Conservation (phyloP, 2,329 filamentous ascomycete species). For the Emmonsia crescens region DNA sequence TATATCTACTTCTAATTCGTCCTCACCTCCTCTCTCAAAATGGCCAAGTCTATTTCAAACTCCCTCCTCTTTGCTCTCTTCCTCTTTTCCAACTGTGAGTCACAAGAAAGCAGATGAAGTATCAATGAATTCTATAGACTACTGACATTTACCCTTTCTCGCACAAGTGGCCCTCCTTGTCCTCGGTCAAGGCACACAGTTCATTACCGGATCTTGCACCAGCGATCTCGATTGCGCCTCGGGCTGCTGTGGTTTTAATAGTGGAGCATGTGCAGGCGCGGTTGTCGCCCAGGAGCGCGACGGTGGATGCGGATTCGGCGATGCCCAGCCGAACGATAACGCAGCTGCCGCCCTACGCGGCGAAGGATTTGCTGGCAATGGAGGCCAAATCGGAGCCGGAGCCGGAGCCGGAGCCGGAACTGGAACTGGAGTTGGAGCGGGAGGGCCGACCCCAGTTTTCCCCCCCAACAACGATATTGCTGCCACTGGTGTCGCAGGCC, state of each 20-base stretch:
- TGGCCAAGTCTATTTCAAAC: neutral
- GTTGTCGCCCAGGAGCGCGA: constrained; percentile 17
- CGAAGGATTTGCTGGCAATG: neutral
- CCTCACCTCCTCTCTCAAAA: neutral
- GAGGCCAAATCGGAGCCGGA: neutral
- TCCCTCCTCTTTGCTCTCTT: constrained; percentile 1
- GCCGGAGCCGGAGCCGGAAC: neutral
- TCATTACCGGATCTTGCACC: constrained; percentile 19
- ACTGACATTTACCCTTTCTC: neutral
- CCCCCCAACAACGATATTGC: constrained; percentile 4
- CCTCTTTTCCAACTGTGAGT: constrained; percentile 7
- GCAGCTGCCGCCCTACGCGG: constrained; percentile 14
- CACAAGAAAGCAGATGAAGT: neutral
- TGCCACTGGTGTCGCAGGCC: constrained; percentile 2
- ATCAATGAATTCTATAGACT: neutral
- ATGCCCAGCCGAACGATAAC: constrained; percentile 16
- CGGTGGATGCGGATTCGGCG: constrained; percentile 20
- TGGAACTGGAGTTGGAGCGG: neutral
- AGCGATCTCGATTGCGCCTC: constrained; percentile 20
- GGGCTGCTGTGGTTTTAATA: constrained; percentile 21
- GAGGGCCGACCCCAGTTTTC: neutral
- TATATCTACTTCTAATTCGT: neutral
- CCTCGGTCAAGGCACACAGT: constrained; percentile 16
- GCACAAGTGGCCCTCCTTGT: constrained; percentile 9
- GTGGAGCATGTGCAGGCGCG: constrained; percentile 17